Evolutionary conservation across 2,329 filamentous ascomycete genomes (phyloP), one percentile per base, ranked within the genome.

Genomic region (Botrytis medusae): DNA sequence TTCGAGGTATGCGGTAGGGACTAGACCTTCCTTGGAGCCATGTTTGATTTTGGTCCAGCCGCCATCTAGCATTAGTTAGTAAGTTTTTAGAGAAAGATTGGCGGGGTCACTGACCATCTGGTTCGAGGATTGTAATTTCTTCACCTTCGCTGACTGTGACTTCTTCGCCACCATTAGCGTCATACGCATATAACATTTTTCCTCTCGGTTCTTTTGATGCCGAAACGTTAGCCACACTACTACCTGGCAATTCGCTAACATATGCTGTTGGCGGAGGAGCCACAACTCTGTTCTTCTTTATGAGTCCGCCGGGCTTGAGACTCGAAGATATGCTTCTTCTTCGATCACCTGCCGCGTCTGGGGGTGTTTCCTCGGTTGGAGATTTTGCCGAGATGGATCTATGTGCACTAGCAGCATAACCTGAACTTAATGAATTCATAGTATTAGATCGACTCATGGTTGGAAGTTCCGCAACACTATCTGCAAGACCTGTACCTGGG

Each of bases 181-280:
- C 91, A 79, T 98, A 99, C 0, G 88, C 79, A 80, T 98, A 99
- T 1, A 98, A 78, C 95, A 98, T 97, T 83, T 91, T 97, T 65
- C 93, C 95, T 81, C 87, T 92, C 76, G 90, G 90, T 79, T 92
- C 89, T 72, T 86, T 75, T 59, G 65, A 67, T 12, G 80, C 75
- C 4, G 81, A 81, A 18, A 85, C 86, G 74, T 87, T 87, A 0
- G 42, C 51, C 83, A 78, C 59, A 79, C 77, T 75, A 79, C 83
- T 83, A 78, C 88, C 86, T 8, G 91, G 88, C 54, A 91, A 82
- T 74, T 92, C 88, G 76, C 89, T 92, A 74, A 96, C 87, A 80
- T 97, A 98, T 46, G 93, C 88, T 10, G 90, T 81, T 8, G 96
- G 96, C 7, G 96, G 96, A 20, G 96, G 96, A 8, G 96, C 96